Base-by-base conservation (phyloP, 108 stramenopile species). In the Nitzschia sp. region DNA sequence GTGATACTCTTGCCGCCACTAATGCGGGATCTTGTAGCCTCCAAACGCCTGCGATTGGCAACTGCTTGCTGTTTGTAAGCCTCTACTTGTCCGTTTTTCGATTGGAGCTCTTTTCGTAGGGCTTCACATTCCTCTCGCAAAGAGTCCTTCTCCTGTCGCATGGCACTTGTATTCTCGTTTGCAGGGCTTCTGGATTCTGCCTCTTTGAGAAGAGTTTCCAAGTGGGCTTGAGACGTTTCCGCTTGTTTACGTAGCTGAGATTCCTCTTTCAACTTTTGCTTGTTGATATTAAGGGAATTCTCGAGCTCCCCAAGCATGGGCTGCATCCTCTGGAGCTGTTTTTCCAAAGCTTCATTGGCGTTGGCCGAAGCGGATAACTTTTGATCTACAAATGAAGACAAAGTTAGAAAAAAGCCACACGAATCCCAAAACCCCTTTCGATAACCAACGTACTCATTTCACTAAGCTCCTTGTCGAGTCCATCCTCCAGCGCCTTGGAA, bases 381-480 rank as follows among this genome's bases (percentile, higher is more conserved):
- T 22, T 72, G 52, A 52, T 86, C 85, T 85, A 63, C 41, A 20
- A 24, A 43, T 26, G 41, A 63, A 39, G 42, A 17, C 24, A 22
- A 48, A 20, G 34, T 12, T n/a, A 41, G 57, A 65, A 21, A n/a
- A 1, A 2, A 40, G 46, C 6, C 17, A 17, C 1, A 17, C 6
- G 2, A 48, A 59, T 40, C 12, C 20, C 24, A 44, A 10, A 12
- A 50, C 2, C n/a, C 3, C n/a, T 2, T 6, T 12, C n/a, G 29
- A 12, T 15, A 58, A 42, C 41, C 9, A 38, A 83, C 85, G 83
- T 73, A 86, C 86, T 83, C 70, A 82, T 79, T 60, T 84, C 76
- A 37, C 63, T 54, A 3, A 89, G 78, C 53, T 89, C 87, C 25
- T 80, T 83, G 55, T 86, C 85, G 48, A 89, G 60, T 40, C 80